A percentile compares a stretch with the other conserved stretches of the same genome.
These are phyloP conservation scores for Talaromyces sp. DNA, from an alignment of 2,329 filamentous ascomycete genomes.

Conservation along the genomic window DNA sequence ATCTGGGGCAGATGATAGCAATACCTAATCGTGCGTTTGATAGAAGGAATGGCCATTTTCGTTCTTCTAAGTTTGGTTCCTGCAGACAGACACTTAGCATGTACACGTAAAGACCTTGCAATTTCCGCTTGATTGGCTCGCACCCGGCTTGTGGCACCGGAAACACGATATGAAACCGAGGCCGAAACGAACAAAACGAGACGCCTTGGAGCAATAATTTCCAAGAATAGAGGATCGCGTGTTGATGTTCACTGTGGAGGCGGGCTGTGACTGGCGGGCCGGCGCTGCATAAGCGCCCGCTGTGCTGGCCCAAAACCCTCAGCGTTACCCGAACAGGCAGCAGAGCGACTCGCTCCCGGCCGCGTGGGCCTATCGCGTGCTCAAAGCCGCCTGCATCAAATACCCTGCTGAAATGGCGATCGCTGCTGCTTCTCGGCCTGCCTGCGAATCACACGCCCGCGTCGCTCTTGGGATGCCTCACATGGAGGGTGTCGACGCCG, in stretches of 20 bases:
- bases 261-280: constrained; percentile 3
- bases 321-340: not conserved
- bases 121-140: not conserved
- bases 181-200: not conserved
- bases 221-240: not conserved
- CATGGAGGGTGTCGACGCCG: constrained; percentile 4
- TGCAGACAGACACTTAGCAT: not conserved
- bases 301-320: not conserved
- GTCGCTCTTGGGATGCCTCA: not conserved
- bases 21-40: not conserved
- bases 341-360: not conserved
- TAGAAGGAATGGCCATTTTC: not conserved
- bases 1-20: constrained; percentile 16
- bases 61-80: not conserved
- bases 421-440: not conserved
- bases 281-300: constrained; percentile 7
- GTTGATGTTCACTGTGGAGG: not conserved
- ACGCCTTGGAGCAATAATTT: not conserved
- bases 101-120: not conserved
- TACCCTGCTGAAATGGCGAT: constrained; percentile 3
- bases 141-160: not conserved
- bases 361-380: constrained; percentile 4
- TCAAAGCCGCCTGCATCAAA: not conserved
- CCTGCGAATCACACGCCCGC: constrained; percentile 5
- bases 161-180: not conserved